Base-by-base conservation (phyloP, 768 basidiomycete genomes). In the Chiua virens region DNA sequence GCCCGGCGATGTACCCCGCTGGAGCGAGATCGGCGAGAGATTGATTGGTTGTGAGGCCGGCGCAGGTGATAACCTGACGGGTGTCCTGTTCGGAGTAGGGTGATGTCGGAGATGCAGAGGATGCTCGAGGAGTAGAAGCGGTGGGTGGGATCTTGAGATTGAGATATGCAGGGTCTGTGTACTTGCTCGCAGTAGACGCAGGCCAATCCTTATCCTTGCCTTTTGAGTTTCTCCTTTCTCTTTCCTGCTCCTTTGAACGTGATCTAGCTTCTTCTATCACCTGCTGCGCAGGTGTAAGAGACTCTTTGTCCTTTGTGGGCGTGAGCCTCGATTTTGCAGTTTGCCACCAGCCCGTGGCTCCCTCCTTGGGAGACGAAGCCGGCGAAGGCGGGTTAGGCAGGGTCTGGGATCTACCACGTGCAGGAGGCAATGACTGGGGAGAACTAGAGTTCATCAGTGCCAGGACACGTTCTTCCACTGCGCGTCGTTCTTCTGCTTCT, bases 261-360 rank as follows among this genome's bases (percentile, higher is more conserved):
- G 79, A 73, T 62, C 91, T 89, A 17, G 87, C 74, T 8, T 92
- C 89, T 50, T 79, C 76, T 42, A 92, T 83, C 47, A 93, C 76
- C 58, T 90, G 89, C 60, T 92, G 90, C 0, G 91, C 90, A 9
- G 90, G 89, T 0, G 91, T 92, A n/a, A 89, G 80, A 2, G 73
- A 67, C 14, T 87, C 82, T 60, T 79, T 80, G 11, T 84, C 84
- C 59, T 91, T 92, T 13, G 86, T 86, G 3, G 90, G 88, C 1
- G 89, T 90, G 10, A 93, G 76, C 57, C 73, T 82, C 57, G 80
- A 81, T 75, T 88, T 92, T 18, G 89, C 82, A 4, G 81, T 75
- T 11, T 79, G 68, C 87, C 89, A 90, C 91, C 91, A 92, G 40
- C 75, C 75, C 1, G 67, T 22, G 38, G 55, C 62, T 2, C 65